A percentile compares a stretch with the other conserved stretches of the same genome.
Evolutionary conservation across 192 early-diverging fungal species (phyloP).

Genomic region (Backusella circina): DNA sequence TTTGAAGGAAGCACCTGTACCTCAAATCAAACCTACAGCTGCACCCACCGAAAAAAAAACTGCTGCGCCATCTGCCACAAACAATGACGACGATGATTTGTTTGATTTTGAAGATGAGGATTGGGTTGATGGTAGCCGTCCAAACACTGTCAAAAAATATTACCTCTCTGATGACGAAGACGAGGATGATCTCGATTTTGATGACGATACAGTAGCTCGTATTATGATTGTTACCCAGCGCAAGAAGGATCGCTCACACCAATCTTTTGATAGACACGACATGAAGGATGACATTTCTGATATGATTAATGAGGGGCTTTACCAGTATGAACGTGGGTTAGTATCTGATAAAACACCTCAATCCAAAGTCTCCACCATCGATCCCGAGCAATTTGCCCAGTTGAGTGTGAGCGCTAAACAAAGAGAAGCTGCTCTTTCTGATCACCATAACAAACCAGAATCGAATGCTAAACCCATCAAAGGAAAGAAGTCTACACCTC

Average conservation of each 20-base stretch:
- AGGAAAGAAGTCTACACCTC: constrained; percentile 23
- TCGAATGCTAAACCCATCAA: constrained; percentile 13
- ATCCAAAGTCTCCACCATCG: constrained; percentile 60
- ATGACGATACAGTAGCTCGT: constrained; percentile 83
- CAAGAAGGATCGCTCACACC: constrained; percentile 66
- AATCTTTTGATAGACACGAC: constrained; percentile 74
- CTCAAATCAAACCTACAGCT: neutral
- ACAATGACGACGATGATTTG: constrained; percentile 63
- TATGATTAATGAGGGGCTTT: constrained; percentile 94
- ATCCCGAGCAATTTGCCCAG: constrained; percentile 54
- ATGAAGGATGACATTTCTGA: constrained; percentile 81
- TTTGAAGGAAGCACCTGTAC: neutral
- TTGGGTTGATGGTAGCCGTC: constrained; percentile 51
- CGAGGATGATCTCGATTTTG: constrained; percentile 78
- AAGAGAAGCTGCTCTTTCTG: neutral
- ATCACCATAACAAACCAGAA: neutral
- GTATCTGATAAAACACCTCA: constrained; percentile 31
- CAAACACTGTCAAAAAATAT: constrained; percentile 45
- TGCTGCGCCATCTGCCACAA: neutral
- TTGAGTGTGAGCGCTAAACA: constrained; percentile 38
- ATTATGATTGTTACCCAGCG: constrained; percentile 92
- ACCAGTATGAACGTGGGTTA: constrained; percentile 77
- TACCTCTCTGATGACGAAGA: constrained; percentile 42
- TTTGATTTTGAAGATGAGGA: constrained; percentile 85
- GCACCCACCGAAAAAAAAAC: neutral